phyloP scores from a whole-genome alignment of 2,329 filamentous ascomycete species.

The Ophiocordyceps robertsii region DNA sequence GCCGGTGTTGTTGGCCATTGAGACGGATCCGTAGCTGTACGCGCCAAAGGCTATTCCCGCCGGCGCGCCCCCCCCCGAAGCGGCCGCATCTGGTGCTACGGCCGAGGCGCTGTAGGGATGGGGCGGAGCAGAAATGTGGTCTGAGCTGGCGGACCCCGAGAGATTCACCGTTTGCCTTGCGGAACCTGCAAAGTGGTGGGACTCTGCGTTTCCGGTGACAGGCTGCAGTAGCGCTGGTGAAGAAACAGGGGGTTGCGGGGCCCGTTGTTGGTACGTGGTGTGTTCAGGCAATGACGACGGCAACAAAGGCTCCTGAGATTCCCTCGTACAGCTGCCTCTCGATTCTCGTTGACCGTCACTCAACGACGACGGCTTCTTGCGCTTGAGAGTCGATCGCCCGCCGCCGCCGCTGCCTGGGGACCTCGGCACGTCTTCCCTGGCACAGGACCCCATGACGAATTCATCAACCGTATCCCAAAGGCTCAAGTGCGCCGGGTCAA shows the following conservation, averaged over 20 bases:
- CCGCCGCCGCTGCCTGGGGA: constrained; percentile 4
- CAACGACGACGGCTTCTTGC: neutral
- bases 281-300: neutral
- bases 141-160: neutral
- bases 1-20: constrained; percentile 13
- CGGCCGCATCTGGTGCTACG: constrained; percentile 6
- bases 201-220: neutral
- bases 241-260: neutral
- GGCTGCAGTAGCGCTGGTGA: neutral
- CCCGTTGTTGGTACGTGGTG: neutral
- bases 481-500: constrained; percentile 63
- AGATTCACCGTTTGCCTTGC: neutral
- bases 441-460: constrained; percentile 29
- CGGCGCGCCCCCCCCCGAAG: constrained; percentile 1
- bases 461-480: constrained; percentile 47
- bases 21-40: constrained; percentile 24
- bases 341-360: neutral
- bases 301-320: neutral
- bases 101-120: neutral
- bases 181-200: neutral
- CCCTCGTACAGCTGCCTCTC: neutral
- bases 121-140: neutral
- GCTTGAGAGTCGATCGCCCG: constrained; percentile 14
- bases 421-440: neutral
- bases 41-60: constrained; percentile 7